These are phyloP conservation scores for Xylaria sp. DNA, from an alignment of 2,329 filamentous ascomycete species.

Conservation along the genomic window DNA sequence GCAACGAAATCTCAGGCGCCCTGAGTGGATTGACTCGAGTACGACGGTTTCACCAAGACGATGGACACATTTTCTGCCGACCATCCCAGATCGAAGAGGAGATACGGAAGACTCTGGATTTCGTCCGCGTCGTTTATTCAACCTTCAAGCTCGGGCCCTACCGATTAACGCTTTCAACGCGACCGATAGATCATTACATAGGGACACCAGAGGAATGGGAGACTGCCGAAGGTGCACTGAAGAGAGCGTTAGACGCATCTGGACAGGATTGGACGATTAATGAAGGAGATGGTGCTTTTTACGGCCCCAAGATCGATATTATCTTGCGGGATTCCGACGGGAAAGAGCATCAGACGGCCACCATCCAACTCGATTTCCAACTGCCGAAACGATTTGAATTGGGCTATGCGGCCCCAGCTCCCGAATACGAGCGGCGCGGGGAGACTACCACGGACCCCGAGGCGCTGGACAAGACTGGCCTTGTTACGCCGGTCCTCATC, in stretches of 20 bases:
- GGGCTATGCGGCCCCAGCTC: constrained; percentile 76
- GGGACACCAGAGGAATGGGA: constrained; percentile 74
- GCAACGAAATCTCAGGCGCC: constrained; percentile 94
- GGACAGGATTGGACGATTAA: constrained; percentile 79
- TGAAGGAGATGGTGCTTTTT: constrained; percentile 87
- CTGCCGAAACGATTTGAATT: constrained; percentile 83
- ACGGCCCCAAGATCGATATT: constrained; percentile 92
- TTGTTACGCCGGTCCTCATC: constrained; percentile 79
- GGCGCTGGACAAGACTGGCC: constrained; percentile 63
- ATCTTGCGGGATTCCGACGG: constrained; percentile 81
- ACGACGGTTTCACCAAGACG: constrained; percentile 93
- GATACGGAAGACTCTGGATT: constrained; percentile 52
- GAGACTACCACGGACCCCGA: constrained; percentile 59
- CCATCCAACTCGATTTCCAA: constrained; percentile 90
- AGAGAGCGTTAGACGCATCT: constrained; percentile 68
- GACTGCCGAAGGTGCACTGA: constrained; percentile 74
- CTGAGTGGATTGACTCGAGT: constrained; percentile 91
- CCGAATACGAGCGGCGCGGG: constrained; percentile 67
- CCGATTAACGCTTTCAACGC: constrained; percentile 79
- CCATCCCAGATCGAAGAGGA: constrained; percentile 69
- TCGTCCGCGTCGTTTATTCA: constrained; percentile 59
- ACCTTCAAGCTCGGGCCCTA: constrained; percentile 79
- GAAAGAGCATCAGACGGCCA: constrained; percentile 89
- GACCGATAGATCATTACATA: constrained; percentile 80
- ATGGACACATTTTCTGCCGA: constrained; percentile 94